Evolutionary conservation across 768 basidiomycete genomes (phyloP), one percentile per base, ranked within the genome.

Genomic region (Xerocomus potaroensis): DNA sequence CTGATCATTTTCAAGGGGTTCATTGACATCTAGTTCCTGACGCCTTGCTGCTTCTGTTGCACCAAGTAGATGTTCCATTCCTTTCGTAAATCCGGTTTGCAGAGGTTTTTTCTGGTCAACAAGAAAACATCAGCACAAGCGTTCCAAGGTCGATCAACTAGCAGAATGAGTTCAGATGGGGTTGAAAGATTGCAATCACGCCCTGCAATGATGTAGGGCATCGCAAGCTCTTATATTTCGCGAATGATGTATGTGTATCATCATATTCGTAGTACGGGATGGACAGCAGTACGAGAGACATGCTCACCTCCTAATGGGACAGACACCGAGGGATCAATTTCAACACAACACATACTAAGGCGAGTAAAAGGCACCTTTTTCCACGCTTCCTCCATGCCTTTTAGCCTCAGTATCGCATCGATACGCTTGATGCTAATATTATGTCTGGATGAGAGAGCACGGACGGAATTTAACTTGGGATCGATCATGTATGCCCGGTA

Each of bases 21-120:
- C 47, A 14, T 48, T 4, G 10, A 14, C 23, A 14, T 50, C 48
- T 37, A 41, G 35, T 21, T 41, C 36, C 18, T 22, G 41, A 39
- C 48, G 43, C 57, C 61, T 27, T 53, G 52, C 18, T 63, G 33
- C 29, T 31, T 63, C 49, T 14, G 49, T 67, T n/a, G 87, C 80
- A 31, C 80, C 84, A 23, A 96, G 72, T 5, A 89, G 63, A 32
- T 68, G 67, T 57, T 96, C 91, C 92, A 96, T 96, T 15, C 85
- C 89, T 35, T 64, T 60, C 7, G 72, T 76, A 66, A 94, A 91
- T 8, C 89, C 88, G 0, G 80, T 86, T 70, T 96, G 92, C 5
- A 93, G 58, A 3, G 69, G 64, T 59, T 80, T 80, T 31, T 71
- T 73, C 87, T 90, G 54, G 23, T 16, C 33, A 50, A 19, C 1